Conservation (phyloP, 805 yeast genomes). For the Candida tammaniensis region DNA sequence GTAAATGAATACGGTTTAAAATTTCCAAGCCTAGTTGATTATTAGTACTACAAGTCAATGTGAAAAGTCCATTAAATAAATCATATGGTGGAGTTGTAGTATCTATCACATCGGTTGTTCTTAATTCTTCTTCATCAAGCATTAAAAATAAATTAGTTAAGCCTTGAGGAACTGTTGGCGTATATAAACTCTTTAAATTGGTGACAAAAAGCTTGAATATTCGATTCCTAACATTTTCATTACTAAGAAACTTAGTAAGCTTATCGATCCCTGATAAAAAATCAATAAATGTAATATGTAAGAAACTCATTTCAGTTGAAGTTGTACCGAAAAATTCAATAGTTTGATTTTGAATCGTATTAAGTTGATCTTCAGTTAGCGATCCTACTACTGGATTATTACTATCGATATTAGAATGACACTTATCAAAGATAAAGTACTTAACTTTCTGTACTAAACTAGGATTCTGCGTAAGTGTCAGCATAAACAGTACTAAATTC, state of each 20-base stretch:
- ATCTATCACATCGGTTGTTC: conserved; percentile 18
- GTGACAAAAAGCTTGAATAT: conserved; percentile 32
- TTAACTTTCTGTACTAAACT: conserved; percentile 20
- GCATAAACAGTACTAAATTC: conserved; percentile 18
- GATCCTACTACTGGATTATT: background rate
- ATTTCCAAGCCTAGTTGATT: conserved; percentile 30
- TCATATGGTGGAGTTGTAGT: conserved; percentile 18
- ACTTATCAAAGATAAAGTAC: conserved; percentile 34
- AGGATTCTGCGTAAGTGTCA: conserved; percentile 17
- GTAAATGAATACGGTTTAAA: conserved; percentile 19
- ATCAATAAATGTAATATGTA: conserved; percentile 32
- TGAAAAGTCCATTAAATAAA: conserved; percentile 21
- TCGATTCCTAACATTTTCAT: conserved; percentile 22
- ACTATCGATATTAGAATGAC: conserved; percentile 14
- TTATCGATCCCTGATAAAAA: conserved; percentile 22
- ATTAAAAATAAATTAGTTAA: conserved; percentile 31
- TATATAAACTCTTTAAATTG: conserved; percentile 18
- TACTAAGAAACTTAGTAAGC: conserved; percentile 21
- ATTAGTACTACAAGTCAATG: conserved; percentile 32
- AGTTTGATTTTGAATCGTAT: conserved; percentile 20
- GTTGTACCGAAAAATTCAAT: conserved; percentile 24
- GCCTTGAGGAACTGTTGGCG: conserved; percentile 24
- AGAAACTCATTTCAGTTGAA: conserved; percentile 23
- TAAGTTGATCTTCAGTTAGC: conserved; percentile 6
- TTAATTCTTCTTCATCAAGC: conserved; percentile 29